Evolutionary conservation across 805 yeast species (phyloP), one percentile per base, ranked within the genome.

Genomic region (Candida manassasensis): DNA sequence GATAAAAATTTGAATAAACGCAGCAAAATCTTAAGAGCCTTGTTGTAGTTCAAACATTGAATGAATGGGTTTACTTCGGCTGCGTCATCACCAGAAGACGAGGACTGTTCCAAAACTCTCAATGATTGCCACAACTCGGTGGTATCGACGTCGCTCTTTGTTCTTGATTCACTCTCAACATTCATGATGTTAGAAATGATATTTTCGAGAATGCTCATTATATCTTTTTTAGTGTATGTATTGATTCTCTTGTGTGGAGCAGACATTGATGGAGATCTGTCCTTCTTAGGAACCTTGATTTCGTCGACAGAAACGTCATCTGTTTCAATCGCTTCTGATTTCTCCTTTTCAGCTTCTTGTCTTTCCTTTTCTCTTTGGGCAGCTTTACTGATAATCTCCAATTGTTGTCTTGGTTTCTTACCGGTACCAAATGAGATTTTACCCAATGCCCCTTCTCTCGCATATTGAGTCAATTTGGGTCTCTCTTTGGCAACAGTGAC

Each of bases 401-500:
- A 70, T 50, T 84, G 87, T 57, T 81, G 87, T 66, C 96, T 79
- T 42, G 96, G 97, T 45, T 83, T 81, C 55, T 84, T 87, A 48
- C 87, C 85, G 18, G 80, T 74, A 27, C 86, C 81, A 47, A 79
- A 70, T 9, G 89, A 76, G 39, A 88, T 83, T 61, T 82, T 85
- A 48, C 97, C 97, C 40, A 90, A 69, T 2, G 95, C 93, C 49
- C 96, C 96, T 52, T 82, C 95, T 50, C 75, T 75, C 19, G 78
- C 77, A 48, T 77, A 77, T 43, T 73, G 80, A 28, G 73, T 71
- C 25, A 73, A 64, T 61, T 80, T 80, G 36, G 86, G 83, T 64
- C 87, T 77, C 51, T 87, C 96, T 55, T 86, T 85, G 16, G 97
- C 98, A 26, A 86, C 90, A 36, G 90, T 84, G 12, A 90, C 97